phyloP scores from a whole-genome alignment of 495 filamentous ascomycete genomes.

The Daldinia vernicosa region DNA sequence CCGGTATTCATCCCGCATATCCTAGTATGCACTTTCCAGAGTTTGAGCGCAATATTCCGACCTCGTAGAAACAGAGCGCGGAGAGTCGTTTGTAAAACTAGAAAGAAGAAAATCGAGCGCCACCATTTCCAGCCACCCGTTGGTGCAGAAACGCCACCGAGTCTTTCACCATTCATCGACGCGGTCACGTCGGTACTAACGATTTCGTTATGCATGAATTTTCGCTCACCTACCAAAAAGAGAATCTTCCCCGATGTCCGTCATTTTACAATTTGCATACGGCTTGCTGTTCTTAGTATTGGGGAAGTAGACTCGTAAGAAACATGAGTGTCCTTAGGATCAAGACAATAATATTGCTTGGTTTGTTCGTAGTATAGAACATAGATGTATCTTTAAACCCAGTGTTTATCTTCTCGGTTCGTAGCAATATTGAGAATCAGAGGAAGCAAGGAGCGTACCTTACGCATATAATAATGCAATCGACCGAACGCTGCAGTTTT shows the following conservation, averaged over 20 bases:
- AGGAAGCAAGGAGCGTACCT: neutral
- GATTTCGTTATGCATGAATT: slow-evolving; percentile 7
- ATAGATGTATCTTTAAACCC: neutral
- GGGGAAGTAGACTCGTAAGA: neutral
- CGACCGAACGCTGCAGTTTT: slow-evolving; percentile 1
- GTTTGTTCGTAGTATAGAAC: neutral
- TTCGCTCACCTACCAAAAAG: slow-evolving; percentile 23
- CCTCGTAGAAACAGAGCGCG: neutral
- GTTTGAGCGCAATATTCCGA: too few relatives aligned
- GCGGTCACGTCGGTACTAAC: slow-evolving; percentile 11
- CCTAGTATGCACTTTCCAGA: neutral
- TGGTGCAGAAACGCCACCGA: neutral
- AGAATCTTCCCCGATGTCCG: slow-evolving; percentile 21
- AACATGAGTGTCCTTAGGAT: neutral
- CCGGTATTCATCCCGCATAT: neutral
- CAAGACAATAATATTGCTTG: neutral
- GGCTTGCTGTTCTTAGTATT: neutral
- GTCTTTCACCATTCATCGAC: slow-evolving; percentile 5
- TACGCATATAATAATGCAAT: neutral
- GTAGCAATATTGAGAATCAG: neutral
- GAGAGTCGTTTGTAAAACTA: neutral
- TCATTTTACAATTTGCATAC: neutral
- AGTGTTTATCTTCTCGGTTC: neutral
- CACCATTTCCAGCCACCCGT: slow-evolving; percentile 2
- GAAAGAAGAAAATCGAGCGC: slow-evolving; percentile 7